phyloP scores from a whole-genome alignment of 2,329 filamentous ascomycete species.

The Penicillium fuscoglaucum region DNA sequence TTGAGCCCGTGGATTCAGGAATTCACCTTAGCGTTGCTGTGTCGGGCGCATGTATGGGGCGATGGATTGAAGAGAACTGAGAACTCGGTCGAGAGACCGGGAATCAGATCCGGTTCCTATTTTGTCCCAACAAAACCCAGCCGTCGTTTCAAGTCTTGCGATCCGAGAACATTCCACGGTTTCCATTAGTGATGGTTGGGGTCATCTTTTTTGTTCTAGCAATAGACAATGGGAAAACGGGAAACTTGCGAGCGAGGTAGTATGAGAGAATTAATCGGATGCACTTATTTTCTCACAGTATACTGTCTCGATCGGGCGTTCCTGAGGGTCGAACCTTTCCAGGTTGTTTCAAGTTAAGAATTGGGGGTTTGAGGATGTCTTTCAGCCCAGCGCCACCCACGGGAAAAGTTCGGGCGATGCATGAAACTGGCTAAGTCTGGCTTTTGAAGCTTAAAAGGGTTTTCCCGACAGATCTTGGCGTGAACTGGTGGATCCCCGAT shows the following conservation, averaged over 20 bases:
- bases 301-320: not conserved
- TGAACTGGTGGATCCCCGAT: not conserved
- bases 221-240: not conserved
- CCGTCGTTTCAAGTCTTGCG: not conserved
- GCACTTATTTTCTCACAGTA: not conserved
- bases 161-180: not conserved
- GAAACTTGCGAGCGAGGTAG: not conserved
- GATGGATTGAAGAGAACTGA: not conserved
- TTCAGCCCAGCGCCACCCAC: not conserved
- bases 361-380: not conserved
- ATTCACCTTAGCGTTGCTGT: not conserved
- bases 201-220: too few relatives aligned
- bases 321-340: not conserved
- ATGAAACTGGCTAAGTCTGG: too few relatives aligned
- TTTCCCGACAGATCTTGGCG: not conserved
- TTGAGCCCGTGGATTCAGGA: too few relatives aligned
- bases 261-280: not conserved
- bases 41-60: too few relatives aligned
- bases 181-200: not conserved
- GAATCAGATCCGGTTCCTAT: not conserved
- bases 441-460: not conserved
- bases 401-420: not conserved
- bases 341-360: not conserved
- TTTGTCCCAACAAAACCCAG: not conserved
- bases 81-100: not conserved